These are phyloP conservation scores for Enterocytospora artemiae DNA, from an alignment of 371 early-diverging fungal species.

Conservation along the genomic window DNA sequence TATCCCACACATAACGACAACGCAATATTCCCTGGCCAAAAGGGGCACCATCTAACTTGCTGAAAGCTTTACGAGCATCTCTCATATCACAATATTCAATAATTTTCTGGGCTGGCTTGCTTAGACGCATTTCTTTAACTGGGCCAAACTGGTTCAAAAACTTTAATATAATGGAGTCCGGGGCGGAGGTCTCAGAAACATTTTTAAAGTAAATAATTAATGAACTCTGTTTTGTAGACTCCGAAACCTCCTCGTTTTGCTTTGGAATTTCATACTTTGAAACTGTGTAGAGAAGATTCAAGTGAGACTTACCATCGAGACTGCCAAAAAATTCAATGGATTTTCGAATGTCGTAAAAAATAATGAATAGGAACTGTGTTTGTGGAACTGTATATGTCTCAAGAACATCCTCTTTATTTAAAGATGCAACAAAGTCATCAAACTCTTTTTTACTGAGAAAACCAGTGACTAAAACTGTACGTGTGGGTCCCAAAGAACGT, in stretches of 20 bases:
- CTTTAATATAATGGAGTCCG: constrained; percentile 24
- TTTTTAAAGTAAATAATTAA: constrained; percentile 32
- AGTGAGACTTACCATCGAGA: constrained; percentile 3
- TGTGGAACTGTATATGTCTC: constrained; percentile 49
- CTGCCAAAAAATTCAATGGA: constrained; percentile 21
- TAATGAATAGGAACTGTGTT: constrained; percentile 43
- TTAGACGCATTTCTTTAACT: constrained; percentile 45
- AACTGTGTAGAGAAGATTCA: constrained; percentile 43
- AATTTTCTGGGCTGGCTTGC: constrained; percentile 42
- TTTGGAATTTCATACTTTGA: constrained; percentile 54
- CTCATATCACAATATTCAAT: constrained; percentile 54
- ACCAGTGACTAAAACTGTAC: constrained; percentile 46
- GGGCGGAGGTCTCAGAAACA: constrained; percentile 1
- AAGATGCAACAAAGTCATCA: constrained; percentile 4
- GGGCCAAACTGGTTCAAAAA: constrained; percentile 37
- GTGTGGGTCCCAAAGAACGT: constrained; percentile 24
- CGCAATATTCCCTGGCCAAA: constrained; percentile 16
- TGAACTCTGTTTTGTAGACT: constrained; percentile 52
- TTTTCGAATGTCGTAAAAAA: constrained; percentile 52
- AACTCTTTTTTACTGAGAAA: constrained; percentile 22
- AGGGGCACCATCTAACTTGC: constrained; percentile 16
- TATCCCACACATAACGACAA: constrained; percentile 46
- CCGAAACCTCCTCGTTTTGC: constrained; percentile 46
- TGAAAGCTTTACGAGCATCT: constrained; percentile 36
- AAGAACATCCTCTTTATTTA: constrained; percentile 21